phyloP scores from a whole-genome alignment of 352 stramenopile genomes.

The Halophytophthora polymorphica region DNA sequence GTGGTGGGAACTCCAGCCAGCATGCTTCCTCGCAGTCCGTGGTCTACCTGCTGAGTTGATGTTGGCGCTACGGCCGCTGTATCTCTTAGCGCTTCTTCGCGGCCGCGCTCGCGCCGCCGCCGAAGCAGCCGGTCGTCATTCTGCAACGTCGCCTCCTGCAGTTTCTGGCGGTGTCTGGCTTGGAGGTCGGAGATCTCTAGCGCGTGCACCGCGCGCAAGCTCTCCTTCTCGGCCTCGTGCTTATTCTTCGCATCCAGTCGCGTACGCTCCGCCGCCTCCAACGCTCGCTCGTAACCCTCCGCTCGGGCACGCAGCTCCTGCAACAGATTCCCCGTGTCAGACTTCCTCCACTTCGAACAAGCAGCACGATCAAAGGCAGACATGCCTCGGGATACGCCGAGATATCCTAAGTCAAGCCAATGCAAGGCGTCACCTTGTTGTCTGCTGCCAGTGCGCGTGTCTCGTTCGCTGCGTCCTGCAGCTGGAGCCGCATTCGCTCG shows the following conservation, averaged over 20 bases:
- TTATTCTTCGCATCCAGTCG: conserved; percentile 30
- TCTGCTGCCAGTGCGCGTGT: conserved; percentile 30
- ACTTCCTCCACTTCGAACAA: neutral
- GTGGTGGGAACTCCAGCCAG: too few species aligned
- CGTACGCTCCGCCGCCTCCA: conserved; percentile 30
- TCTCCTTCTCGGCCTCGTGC: conserved; percentile 45
- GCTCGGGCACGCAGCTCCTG: conserved; percentile 47
- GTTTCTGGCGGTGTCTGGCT: conserved; percentile 45
- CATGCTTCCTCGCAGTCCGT: too few species aligned
- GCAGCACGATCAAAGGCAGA: neutral
- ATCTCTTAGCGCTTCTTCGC: conserved; percentile 5
- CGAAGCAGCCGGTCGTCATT: conserved; percentile 45
- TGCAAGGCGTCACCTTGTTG: conserved; percentile 32
- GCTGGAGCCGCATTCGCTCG: conserved; percentile 46
- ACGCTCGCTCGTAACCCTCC: conserved; percentile 33
- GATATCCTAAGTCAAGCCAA: neutral
- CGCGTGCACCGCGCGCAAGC: conserved; percentile 38
- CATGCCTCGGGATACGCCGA: neutral
- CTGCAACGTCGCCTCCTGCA: conserved; percentile 36
- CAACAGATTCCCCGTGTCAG: too few species aligned
- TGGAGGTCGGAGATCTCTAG: conserved; percentile 52
- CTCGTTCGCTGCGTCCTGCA: conserved; percentile 30
- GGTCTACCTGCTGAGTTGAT: too few species aligned
- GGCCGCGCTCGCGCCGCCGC: conserved; percentile 22
- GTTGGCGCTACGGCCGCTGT: neutral